Conservation (phyloP, 306 rosid genomes). For the Trifolium dubium region DNA sequence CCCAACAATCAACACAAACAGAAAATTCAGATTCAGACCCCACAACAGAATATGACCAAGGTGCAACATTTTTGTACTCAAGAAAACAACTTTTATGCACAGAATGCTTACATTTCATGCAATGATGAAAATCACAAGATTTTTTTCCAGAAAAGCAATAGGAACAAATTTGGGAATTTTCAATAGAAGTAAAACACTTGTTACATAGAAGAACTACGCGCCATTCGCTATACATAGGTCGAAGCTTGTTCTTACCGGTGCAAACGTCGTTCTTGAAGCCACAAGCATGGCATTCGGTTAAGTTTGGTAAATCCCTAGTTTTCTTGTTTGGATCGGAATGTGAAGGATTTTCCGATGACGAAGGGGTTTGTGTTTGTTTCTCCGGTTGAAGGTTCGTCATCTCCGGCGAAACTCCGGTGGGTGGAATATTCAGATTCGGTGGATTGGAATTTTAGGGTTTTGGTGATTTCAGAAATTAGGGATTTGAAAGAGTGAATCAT, state of each 20-base stretch:
- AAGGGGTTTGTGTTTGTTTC: conserved; percentile 27
- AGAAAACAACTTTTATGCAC: conserved; percentile 60
- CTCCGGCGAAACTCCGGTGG: conserved; percentile 21
- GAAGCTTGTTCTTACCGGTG: conserved; percentile 62
- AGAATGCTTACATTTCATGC: conserved; percentile 55
- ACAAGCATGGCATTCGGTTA: conserved; percentile 75
- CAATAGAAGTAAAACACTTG: conserved; percentile 56
- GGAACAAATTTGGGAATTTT: conserved; percentile 72
- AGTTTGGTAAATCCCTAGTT: conserved; percentile 73
- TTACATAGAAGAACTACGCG: conserved; percentile 78
- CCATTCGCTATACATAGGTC: conserved; percentile 76
- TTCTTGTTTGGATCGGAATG: conserved; percentile 48
- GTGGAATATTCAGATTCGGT: background rate
- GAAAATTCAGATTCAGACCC: conserved; percentile 55
- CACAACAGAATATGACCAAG: conserved; percentile 56
- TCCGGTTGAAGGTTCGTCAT: conserved; percentile 37
- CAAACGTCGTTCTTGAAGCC: conserved; percentile 61
- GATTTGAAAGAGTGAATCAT: background rate
- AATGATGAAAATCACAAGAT: conserved; percentile 45
- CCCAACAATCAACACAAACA: conserved; percentile 78
- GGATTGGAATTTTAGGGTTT: conserved; percentile 38
- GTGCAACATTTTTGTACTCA: conserved; percentile 45
- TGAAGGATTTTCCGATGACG: conserved; percentile 28
- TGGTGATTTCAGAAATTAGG: conserved; percentile 3
- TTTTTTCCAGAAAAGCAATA: conserved; percentile 62